Base-by-base conservation (phyloP, 495 filamentous ascomycete species). In the Diplogelasinospora grovesii region DNA sequence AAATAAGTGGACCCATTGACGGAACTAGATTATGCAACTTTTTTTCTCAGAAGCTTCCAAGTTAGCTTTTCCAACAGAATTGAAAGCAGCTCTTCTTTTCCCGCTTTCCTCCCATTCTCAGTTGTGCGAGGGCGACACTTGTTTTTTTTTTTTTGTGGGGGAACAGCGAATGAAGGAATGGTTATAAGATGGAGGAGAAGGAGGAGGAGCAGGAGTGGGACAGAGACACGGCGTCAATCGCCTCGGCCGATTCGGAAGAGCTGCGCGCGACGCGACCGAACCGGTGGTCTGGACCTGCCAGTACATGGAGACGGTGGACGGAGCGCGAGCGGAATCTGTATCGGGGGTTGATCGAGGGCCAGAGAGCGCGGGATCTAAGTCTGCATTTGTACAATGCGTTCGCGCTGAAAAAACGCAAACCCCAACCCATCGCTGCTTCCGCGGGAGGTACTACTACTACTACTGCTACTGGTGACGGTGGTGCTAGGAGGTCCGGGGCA, bases 321-420 rank as follows among this genome's bases (percentile, higher is more conserved):
- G 61, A 58, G 11, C 41, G 69, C 3, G 86, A 89, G 29, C 65
- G 80, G 5, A 57, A 65, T 13, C 62, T 80, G 1, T 69, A 69
- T n/a, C 53, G 71, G 2, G 72, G 75, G 16, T 59, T 90, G 7
- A n/a, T n/a, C n/a, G 66, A 81, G 24, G 64, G 75, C 8, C 52
- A 73, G 21, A 59, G 70, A 11, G 71, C 75, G 19, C 61, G 70
- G 43, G 79, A 95, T 45, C 64, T 93, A n/a, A 65, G 72, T 1
- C 60, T 79, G 21, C 87, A 93, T 68, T 59, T 95, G 16, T 92
- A 84, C 57, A 87, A 89, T 59, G 71, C 81, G 0, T 78, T 78
- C 60, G 68, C 64, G 21, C 57, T 87, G 30, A 83, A 57, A 71
- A 21, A 52, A 61, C n/a, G n/a, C n/a, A n/a, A n/a, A n/a, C n/a